Evolutionary conservation across 495 filamentous ascomycete species (phyloP).

Genomic region (Aspergillus indologenus): DNA sequence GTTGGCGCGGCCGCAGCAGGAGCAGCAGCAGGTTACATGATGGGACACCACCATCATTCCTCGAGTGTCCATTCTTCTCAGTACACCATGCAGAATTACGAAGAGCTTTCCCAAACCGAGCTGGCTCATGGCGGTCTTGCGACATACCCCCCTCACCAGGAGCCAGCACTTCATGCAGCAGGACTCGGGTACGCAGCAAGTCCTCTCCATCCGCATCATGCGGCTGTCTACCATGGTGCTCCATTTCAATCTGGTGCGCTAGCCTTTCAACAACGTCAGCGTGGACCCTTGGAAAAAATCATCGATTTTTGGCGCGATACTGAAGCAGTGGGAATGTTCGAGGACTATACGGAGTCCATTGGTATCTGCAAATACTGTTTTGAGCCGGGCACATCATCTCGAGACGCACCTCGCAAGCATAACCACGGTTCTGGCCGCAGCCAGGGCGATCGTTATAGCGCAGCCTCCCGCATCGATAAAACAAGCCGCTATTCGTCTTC

Average conservation of each 20-base stretch:
- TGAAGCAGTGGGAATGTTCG: constrained; percentile 65
- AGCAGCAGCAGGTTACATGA: constrained; percentile 49
- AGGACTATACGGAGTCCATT: constrained; percentile 71
- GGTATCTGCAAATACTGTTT: constrained; percentile 70
- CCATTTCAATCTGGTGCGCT: constrained; percentile 31
- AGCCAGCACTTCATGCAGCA: constrained; percentile 42
- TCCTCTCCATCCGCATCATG: constrained; percentile 27
- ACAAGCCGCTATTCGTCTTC: constrained; percentile 55
- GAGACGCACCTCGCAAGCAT: constrained; percentile 64
- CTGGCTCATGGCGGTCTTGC: constrained; percentile 19
- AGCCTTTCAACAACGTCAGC: constrained; percentile 47
- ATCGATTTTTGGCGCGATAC: constrained; percentile 65
- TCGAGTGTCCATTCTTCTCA: constrained; percentile 32
- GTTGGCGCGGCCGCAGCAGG: constrained; percentile 46
- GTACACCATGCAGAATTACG: constrained; percentile 31
- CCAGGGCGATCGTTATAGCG: constrained; percentile 46
- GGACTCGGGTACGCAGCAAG: constrained; percentile 44
- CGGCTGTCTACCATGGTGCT: constrained; percentile 18
- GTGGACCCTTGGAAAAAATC: constrained; percentile 54
- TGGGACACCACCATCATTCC: constrained; percentile 39
- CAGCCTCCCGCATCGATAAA: constrained; percentile 52
- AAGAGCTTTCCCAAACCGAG: constrained; percentile 25
- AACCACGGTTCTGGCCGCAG: constrained; percentile 47
- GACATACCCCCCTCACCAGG: constrained; percentile 33
- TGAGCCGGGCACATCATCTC: constrained; percentile 55